These are phyloP conservation scores for Fusarium dlaminii DNA, from an alignment of 2,329 filamentous ascomycete species.

Conservation along the genomic window DNA sequence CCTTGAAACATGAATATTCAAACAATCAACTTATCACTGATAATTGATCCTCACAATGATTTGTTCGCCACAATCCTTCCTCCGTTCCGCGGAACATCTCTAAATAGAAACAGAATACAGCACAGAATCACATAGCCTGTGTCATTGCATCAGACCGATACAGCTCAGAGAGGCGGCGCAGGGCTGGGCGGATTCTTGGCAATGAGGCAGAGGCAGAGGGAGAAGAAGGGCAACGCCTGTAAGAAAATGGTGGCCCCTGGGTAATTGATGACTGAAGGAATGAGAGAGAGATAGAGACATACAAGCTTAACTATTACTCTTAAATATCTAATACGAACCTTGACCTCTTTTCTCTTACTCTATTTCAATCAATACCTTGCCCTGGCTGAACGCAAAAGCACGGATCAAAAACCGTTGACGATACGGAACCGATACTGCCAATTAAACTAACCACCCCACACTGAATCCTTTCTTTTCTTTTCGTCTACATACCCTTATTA, in stretches of 20 bases:
- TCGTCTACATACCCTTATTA: neutral
- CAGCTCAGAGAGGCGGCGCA: constrained; percentile 24
- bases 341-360: neutral
- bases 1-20: neutral
- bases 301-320: neutral
- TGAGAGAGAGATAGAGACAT: neutral
- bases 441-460: constrained; percentile 22
- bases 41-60: neutral
- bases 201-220: constrained; percentile 2
- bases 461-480: neutral
- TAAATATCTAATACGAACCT: neutral
- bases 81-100: neutral
- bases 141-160: constrained; percentile 14
- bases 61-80: neutral
- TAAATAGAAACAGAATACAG: neutral
- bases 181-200: constrained; percentile 34
- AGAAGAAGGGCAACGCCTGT: neutral
- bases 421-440: constrained; percentile 28
- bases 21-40: neutral
- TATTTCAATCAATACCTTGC: neutral
- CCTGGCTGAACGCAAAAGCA: neutral
- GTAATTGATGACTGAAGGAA: neutral
- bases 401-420: constrained; percentile 15
- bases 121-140: neutral
- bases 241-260: constrained; percentile 24